Evolutionary conservation across 2,329 filamentous ascomycete species (phyloP), one percentile per base, ranked within the genome.

Genomic region (Davidsoniella virescens): DNA sequence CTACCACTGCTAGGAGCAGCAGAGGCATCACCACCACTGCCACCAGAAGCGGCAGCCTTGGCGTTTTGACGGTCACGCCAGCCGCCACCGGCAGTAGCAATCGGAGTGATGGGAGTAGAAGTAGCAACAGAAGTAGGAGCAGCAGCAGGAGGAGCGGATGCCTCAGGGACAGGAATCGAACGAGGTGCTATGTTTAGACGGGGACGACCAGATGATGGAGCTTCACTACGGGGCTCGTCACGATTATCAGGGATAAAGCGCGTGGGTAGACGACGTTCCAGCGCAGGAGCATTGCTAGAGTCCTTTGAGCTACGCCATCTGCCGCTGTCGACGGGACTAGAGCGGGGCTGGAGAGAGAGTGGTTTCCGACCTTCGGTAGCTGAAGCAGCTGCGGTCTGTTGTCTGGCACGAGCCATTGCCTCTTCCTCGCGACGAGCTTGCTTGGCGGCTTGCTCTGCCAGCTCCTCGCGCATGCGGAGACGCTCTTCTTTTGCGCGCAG

Each of bases 391-490:
- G 36, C 46, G 17, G 36, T n/a, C 25, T 18, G 16, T 12, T n/a
- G 80, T 60, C 73, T 77, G 64, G 76, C 78, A 58, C 83, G 78
- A 57, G 82, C 83, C 66, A 88, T 78, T 14, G 87, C 88, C 64
- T 94, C 88, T 59, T 92, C 87, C 65, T 94, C 88, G 63, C 85
- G 80, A 61, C 87, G 77, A 58, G 78, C 79, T 67, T 95, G 90
- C 57, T 77, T 67, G 10, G 77, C 77, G 44, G 72, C 75, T 64
- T 73, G 76, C 67, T 82, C 78, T 55, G 75, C 62, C 54, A 69
- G 67, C 64, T 87, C 82, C 65, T 93, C 74, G 51, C 76, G 73
- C 64, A 82, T 77, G 63, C 71, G 70, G 56, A 80, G 76, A 58
- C 77, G 72, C 63, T 80, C 72, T 58, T 81, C 78, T 68, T 78